Evolutionary conservation across 768 basidiomycete genomes (phyloP), one percentile per base, ranked within the genome.

Genomic region (Amanita polypyramis): DNA sequence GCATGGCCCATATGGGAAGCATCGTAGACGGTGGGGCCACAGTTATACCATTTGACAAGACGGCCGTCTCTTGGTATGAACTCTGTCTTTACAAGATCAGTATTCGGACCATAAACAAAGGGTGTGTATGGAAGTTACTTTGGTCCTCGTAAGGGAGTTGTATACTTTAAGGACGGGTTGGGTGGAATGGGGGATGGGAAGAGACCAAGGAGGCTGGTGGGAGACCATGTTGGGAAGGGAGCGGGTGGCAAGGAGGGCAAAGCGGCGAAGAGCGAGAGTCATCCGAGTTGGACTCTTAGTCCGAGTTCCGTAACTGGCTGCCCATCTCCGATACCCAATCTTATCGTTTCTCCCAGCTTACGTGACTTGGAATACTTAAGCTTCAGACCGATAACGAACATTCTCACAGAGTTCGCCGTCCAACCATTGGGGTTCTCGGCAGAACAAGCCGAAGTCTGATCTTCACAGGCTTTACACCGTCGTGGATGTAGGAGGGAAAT

Each of bases 1-100:
- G 96, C 96, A 69, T 99, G 96, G 5, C 96, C 96, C 89, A 99
- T 92, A 64, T 99, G 96, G 35, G 91, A 86, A 10, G 92, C 81
- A 71, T 99, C 96, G 63, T 99, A 99, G 7, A 99, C 96, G 0
- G 96, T 99, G 14, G 96, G 95, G 8, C 96, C 95, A 59, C 96
- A 99, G 63, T 96, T 97, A 62, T 99, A 98, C 94, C 94, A 98
- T 57, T 94, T 93, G n/a, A 95, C 80, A 54, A 77, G 77, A 1
- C 77, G 74, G 0, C 82, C 84, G 52, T 77, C 68, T 44, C 60
- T 70, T 5, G 91, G 80, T 32, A 84, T 65, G 56, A 95, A 92
- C 51, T 84, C 82, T 45, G 77, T 83, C 89, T 93, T 58, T 8
- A 38, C 38, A 9, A 15, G 27, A 41, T 39, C 11, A 43, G 38